Percentiles rank a stretch among this genome's conserved stretches.
These are phyloP conservation scores for Neolentinus lepideus DNA, from an alignment of 1,284 basidiomycete species.

Conservation along the genomic window DNA sequence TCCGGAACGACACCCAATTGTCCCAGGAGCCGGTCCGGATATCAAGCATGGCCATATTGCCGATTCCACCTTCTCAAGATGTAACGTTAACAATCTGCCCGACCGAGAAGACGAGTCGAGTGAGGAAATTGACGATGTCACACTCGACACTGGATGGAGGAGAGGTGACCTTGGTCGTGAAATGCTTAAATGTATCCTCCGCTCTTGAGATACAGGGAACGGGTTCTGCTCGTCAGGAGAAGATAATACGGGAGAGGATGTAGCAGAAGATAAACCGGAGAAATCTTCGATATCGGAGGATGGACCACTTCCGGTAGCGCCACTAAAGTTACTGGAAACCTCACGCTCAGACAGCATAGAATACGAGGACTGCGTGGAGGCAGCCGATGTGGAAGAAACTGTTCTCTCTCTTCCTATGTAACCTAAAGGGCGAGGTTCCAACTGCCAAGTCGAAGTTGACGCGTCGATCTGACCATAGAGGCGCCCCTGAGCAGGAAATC, in stretches of 20 bases:
- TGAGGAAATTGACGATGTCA: slow-evolving; percentile 65
- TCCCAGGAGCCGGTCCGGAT: slow-evolving; percentile 61
- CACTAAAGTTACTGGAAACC: slow-evolving; percentile 73
- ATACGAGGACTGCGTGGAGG: slow-evolving; percentile 71
- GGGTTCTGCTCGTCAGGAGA: slow-evolving; percentile 38
- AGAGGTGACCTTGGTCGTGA: slow-evolving; percentile 55
- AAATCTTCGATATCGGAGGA: slow-evolving; percentile 63
- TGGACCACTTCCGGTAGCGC: slow-evolving; percentile 65
- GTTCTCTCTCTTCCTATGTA: slow-evolving; percentile 58
- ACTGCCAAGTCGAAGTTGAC: slow-evolving; percentile 62
- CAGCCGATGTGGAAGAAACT: slow-evolving; percentile 62
- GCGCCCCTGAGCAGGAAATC: slow-evolving; percentile 41
- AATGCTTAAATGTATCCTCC: slow-evolving; percentile 14
- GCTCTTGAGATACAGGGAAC: slow-evolving; percentile 4
- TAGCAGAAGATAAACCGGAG: slow-evolving; percentile 39
- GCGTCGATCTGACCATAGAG: slow-evolving; percentile 62
- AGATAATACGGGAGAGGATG: slow-evolving; percentile 50
- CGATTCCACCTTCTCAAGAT: slow-evolving; percentile 71
- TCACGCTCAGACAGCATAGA: slow-evolving; percentile 73
- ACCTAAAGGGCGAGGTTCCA: slow-evolving; percentile 54
- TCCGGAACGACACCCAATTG: slow-evolving; percentile 44
- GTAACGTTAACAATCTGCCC: slow-evolving; percentile 62
- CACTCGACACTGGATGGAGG: slow-evolving; percentile 35
- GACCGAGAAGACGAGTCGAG: slow-evolving; percentile 55
- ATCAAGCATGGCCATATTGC: slow-evolving; percentile 75